Evolutionary conservation across 1,284 basidiomycete genomes (phyloP), one percentile per base, ranked within the genome.

Genomic region (Papiliotrema laurentii): DNA sequence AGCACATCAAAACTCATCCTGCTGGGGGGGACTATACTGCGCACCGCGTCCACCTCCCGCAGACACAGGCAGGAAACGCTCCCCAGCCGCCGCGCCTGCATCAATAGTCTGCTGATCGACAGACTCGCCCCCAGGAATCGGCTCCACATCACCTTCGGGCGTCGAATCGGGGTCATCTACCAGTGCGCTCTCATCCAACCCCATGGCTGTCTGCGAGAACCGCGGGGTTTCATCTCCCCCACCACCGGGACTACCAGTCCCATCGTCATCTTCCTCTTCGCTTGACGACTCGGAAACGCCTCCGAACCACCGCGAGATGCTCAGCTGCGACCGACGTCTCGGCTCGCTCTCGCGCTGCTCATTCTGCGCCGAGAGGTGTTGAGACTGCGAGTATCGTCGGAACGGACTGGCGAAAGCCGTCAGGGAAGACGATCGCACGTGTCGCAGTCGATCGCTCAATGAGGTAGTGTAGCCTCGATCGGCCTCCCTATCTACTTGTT

Each of bases 301-400:
- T 10, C 60, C 62, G 34, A 67, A 68, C 66, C 65, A 69, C 18
- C 59, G 40, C 4, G 61, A 58, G 28, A 71, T 55, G 34, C 61
- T 63, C 33, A 62, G 49, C 33, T 61, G 60, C 1, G 63, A 66
- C 31, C 60, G 47, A 24, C 45, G 42, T 33, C 50, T 44, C 14
- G 35, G 47, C n/a, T 47, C 16, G 21, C 7, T 7, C 25, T 37
- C 47, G n/a, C 19, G n/a, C 44, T 16, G 44, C 13, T 27, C 5
- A 31, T 36, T 30, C 34, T 42, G 37, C 38, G 51, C 28, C n/a
- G 46, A 45, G 10, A n/a, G n/a, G n/a, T n/a, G n/a, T n/a, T n/a
- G n/a, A n/a, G n/a, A n/a, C n/a, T n/a, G n/a, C n/a, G n/a, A n/a
- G n/a, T n/a, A n/a, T n/a, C 51, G 47, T 31, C 45, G 33, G 45